Evolutionary conservation across 2,329 filamentous ascomycete species (phyloP), one percentile per base, ranked within the genome.

Genomic region (Rasamsonia emersonii): DNA sequence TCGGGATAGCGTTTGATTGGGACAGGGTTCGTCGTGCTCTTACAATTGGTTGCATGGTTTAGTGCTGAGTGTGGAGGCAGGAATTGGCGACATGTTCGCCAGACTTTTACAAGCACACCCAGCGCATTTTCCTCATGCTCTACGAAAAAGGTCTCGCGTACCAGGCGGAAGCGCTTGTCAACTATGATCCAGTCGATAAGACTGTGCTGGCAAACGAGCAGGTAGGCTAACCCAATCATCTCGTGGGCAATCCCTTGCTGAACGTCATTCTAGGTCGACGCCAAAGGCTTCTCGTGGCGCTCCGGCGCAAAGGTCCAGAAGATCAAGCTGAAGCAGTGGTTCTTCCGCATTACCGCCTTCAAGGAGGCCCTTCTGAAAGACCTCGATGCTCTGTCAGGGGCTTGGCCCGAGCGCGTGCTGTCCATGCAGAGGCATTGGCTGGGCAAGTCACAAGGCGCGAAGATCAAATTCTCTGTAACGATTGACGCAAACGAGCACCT

Each of bases 161-260:
- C 56, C 86, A 86, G 52, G 77, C 77, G 19, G 79, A 91, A 46
- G 83, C 85, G 13, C 62, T 86, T 40, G 86, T 93, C 46, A 94
- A 94, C 58, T 94, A 84, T 62, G 86, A 93, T 45, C 86, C 86
- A 1, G 72, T 93, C 17, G 86, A 94, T 53, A 79, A 82, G 53
- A 94, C 86, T 0, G 86, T 94, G 10, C 67, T 94, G 37, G 86
- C 86, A 8, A 94, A 94, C 53, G 86, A 94, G 58, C 86, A 94
- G 60, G 59, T 62, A 37, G 14, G 37, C 19, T 21, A 29, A 18
- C 28, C 11, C 18, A 19, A 17, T 16, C 17, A 17, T 25, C 11
- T 13, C 13, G 14, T 5, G 17, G 23, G 13, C 17, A 31, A 25
- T 34, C 28, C 34, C 30, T 28, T 32, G 18, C 18, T 29, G 15